Base-by-base conservation (phyloP, 768 basidiomycete genomes). In the Leccinum aurantiacum region DNA sequence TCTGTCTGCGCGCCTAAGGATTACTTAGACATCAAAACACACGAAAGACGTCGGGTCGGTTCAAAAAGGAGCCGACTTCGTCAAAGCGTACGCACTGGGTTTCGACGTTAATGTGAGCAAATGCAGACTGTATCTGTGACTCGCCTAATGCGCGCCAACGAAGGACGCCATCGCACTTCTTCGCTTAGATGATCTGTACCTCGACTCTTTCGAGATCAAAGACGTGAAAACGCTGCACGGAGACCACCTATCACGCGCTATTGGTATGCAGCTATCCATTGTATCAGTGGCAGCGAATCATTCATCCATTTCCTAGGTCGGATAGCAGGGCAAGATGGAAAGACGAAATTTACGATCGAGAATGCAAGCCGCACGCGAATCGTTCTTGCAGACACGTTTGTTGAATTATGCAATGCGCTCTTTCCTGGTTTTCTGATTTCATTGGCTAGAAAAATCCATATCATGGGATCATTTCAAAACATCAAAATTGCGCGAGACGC, bases 141-240 rank as follows among this genome's bases (percentile, higher is more conserved):
- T 60, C 33, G 22, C 50, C 61, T 53, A 49, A 62, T 54, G 2
- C n/a, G 38, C 48, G 54, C 59, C 31, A 11, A 51, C 2, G 54
- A 62, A 98, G 93, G 97, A 99, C 67, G 88, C 96, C 6, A 91
- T 99, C 63, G 97, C 97, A 6, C 86, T 99, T 25, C 83, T 99
- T 35, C 86, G 97, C 62, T 74, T 99, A 67, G 97, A 99, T 71
- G 97, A 98, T 71, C 84, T 99, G 14, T 99, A 98, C 73, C 89
- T 99, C 50, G 97, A 98, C 69, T 95, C 95, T 3, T 97, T 97
- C 69, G 97, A 99, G 75, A 96, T 99, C 75, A 98, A 98, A 74
- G 97, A 99, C 66, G 95, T 98, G 55, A 99, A 99, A 78, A 96
- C 93, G 0, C 82, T 99, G 7, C 95, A 97, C 61, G 97, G 97